Base-by-base conservation (phyloP, 805 yeast genomes). In the Suhomyces sp. region DNA sequence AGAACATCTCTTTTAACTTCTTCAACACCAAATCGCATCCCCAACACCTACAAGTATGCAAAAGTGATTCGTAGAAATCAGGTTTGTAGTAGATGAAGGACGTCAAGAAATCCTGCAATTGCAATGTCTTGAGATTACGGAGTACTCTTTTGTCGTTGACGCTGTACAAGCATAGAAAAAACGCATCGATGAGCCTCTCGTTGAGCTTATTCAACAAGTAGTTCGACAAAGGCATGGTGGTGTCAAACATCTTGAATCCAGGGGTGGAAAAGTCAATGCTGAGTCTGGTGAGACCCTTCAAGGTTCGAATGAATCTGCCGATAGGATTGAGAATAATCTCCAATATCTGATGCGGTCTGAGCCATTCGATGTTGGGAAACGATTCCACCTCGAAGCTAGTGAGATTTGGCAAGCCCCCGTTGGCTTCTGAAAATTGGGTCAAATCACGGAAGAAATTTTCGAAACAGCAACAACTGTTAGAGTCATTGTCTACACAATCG, bases 11-110 rank as follows among this genome's bases (percentile, higher is more conserved):
- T 26, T 62, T 50, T 10, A 71, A 55, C 49, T 51, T 58, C 13
- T 59, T 60, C 52, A 71, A 59, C 4, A 69, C 67, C 23, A 54
- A 22, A n/a, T 61, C 61, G 53, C 77, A 72, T 7, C 77, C 77
- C 61, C 63, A 56, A 51, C 77, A 72, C 50, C 56, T 58, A 53
- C 77, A 72, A 12, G 75, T 69, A 57, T 72, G 75, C 29, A 72
- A 55, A 22, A 71, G 60, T 8, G 69, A 63, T 54, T 67, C 66
- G 55, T 61, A 66, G 49, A 72, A 72, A 50, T 66, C 68, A 10
- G 74, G 73, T 50, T 70, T 68, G 51, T 72, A 72, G 58, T 69
- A 72, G 22, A 71, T 59, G 57, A 71, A 71, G 6, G 73, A 67
- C 5, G 73, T 70, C 38, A 71, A 59, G 47, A 71, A 71, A 54